Evolutionary conservation across 768 basidiomycete genomes (phyloP), one percentile per base, ranked within the genome.

Genomic region (Pluteus cervinus): DNA sequence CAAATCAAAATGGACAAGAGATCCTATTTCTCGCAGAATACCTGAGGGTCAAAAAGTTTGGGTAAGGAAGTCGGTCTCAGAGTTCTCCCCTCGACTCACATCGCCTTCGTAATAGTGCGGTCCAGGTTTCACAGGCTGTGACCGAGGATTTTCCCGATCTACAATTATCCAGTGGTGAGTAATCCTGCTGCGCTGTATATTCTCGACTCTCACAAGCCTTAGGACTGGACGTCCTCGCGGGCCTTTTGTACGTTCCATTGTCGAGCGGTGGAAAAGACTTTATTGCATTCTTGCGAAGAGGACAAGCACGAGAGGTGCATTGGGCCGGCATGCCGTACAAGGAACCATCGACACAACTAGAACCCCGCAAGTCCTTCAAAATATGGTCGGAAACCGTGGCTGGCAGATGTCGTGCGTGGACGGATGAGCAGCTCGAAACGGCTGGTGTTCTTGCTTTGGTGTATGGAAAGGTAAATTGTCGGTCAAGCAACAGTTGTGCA

Each of bases 391-490:
- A 89, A 57, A 75, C 65, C 1, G 75, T 89, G 10, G 69, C 74
- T 5, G 85, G 85, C 4, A 65, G 77, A 39, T 79, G 73, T 46
- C 65, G 82, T 23, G 64, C 66, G 7, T 91, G 86, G 86, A 79
- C 83, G 6, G 85, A 88, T 39, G 86, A 89, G 52, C 83, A 89
- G 51, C 53, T 88, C 25, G 86, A 88, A 54, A 88, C 85, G 2
- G 86, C 84, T 2, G 79, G 80, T 24, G 84, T 89, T 8, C 60
- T 89, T 11, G 79, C 84, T 5, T 58, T 89, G 16, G 82, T 89
- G 5, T 89, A 88, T 49, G 81, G 82, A 26, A 82, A 82, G 67
- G 77, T 75, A 33, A 11, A 21, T 25, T 15, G 6, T 20, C 21
- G 9, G 14, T 7, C 6, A 8, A 14, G 4, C 8, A 2, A 10